Base-by-base conservation (phyloP, 768 basidiomycete species). In the Trametes elegans region DNA sequence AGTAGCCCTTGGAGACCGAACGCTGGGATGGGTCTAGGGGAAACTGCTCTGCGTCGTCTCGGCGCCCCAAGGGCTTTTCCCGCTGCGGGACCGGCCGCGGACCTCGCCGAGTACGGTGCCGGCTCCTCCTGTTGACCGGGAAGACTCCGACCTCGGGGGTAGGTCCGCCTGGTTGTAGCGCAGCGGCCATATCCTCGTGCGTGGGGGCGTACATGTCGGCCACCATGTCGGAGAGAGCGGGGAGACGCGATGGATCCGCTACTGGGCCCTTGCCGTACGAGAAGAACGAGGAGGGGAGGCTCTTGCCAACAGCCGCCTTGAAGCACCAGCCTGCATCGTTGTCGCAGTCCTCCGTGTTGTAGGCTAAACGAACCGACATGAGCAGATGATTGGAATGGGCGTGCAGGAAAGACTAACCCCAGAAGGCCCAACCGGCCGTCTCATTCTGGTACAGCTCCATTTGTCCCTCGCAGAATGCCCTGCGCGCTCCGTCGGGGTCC, bases 301-400 rank as follows among this genome's bases (percentile, higher is more conserved):
- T 75, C 11, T 72, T 78, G 8, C 80, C 82, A 26, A 87, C 79
- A 0, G 81, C 82, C 3, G 74, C 67, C 48, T 74, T 79, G 74
- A 89, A 88, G 62, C 87, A 89, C 88, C 87, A 89, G 7, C 79
- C 84, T 11, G 74, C 73, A 54, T 87, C 84, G 18, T 71, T 66
- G 7, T 76, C 71, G 56, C 85, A 88, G 8, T 69, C 73, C 62
- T 88, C 88, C 57, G 81, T 85, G 51, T 76, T 73, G 60, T 83
- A 87, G 3, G 83, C 82, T 85, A 31, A 2, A 10, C 19, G 35
- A 26, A 1, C 3, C 49, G 13, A 32, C 18, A 42, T 31, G n/a
- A 44, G 28, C 9, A 36, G 36, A 46, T 41, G 39, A 7, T 14
- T 28, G 0, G n/a, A 11, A 2, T 13, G 9, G 13, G 13, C 2